Evolutionary conservation across 345 rosid species (phyloP).

Genomic region (Ceriops tagal): DNA sequence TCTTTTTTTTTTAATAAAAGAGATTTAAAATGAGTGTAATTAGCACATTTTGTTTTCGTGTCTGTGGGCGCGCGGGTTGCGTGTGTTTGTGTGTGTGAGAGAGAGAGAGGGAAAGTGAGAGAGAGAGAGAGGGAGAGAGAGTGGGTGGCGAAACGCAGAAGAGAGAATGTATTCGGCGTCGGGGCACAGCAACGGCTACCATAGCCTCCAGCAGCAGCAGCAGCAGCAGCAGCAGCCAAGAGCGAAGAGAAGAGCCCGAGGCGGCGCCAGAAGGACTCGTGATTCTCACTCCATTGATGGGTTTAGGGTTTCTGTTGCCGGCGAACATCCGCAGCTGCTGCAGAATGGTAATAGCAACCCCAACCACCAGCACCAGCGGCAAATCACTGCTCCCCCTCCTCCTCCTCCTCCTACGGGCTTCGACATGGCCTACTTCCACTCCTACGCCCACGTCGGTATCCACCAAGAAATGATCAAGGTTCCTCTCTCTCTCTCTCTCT

Average conservation of each 20-base stretch:
- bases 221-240: conserved; percentile 31
- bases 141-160: too few species aligned
- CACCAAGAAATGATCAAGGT: conserved; percentile 99
- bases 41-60: too few species aligned
- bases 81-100: too few species aligned
- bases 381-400: conserved; percentile 37
- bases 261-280: conserved; percentile 29
- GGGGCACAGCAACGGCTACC: conserved; percentile 53
- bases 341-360: conserved; percentile 13
- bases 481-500: neutral
- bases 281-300: conserved; percentile 22
- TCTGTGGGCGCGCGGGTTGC: too few species aligned
- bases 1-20: too few species aligned
- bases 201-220: conserved; percentile 35
- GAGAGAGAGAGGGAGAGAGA: too few species aligned
- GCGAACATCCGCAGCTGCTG: conserved; percentile 24
- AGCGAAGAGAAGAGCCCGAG: conserved; percentile 34
- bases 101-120: too few species aligned
- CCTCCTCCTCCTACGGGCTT: conserved; percentile 60
- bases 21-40: too few species aligned
- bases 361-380: conserved; percentile 19
- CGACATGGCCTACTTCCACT: conserved; percentile 80
- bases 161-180: conserved; percentile 45
- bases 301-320: conserved; percentile 49
- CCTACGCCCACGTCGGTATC: conserved; percentile 89